Conservation (phyloP, 257 asterid genomes). For the Nicotiana knightiana region DNA sequence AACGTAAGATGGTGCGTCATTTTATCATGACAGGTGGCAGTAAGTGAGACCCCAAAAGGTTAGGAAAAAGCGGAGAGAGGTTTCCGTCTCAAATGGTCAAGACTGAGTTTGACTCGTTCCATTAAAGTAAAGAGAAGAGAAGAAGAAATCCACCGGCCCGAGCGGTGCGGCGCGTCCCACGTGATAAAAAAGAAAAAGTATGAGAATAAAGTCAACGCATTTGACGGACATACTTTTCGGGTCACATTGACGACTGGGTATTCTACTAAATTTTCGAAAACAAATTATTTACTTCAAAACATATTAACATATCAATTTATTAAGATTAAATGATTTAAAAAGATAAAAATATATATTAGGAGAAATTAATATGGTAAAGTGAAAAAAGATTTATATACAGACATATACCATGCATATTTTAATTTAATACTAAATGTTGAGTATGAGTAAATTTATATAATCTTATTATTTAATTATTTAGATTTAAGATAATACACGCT, state of each 20-base stretch:
- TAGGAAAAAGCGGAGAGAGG: slow-evolving; percentile 3
- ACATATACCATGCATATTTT: no score
- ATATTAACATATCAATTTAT: no score
- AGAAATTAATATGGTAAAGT: no score
- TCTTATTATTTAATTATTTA: no score
- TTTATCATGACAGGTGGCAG: slow-evolving; percentile 29
- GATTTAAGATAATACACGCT: no score
- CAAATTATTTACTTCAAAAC: background rate
- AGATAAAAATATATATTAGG: no score
- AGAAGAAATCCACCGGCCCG: slow-evolving; percentile 52
- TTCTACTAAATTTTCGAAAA: background rate
- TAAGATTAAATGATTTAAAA: no score
- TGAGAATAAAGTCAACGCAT: slow-evolving; percentile 44
- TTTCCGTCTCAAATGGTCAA: slow-evolving; percentile 59
- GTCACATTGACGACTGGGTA: slow-evolving; percentile 8
- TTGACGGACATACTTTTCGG: slow-evolving; percentile 48
- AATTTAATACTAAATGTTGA: no score
- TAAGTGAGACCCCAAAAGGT: slow-evolving; percentile 27
- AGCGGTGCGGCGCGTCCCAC: slow-evolving; percentile 78
- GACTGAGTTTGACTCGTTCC: slow-evolving; percentile 67
- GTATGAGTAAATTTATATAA: no score
- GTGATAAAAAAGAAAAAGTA: slow-evolving; percentile 49
- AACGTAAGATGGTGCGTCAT: slow-evolving; percentile 79
- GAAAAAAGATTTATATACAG: no score
- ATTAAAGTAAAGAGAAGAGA: background rate